Base-by-base conservation (phyloP, 345 rosid species). In the Angophora floribunda region DNA sequence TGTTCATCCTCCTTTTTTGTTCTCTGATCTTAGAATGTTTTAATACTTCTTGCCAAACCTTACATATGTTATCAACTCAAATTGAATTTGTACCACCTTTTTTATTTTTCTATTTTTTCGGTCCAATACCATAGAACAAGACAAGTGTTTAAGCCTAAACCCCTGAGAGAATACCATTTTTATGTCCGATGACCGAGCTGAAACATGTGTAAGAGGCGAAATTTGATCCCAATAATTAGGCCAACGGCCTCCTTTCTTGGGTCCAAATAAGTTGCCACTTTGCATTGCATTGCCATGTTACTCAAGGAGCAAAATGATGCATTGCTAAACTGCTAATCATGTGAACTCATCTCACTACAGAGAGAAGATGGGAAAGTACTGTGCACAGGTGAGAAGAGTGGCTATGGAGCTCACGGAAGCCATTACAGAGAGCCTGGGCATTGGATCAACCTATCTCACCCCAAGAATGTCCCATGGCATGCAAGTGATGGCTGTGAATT, bases 401-500 rank as follows among this genome's bases (percentile, higher is more conserved):
- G 91, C 94, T 26, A 15, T 93, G 44, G 93, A 93, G 85, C 59
- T 94, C 85, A 91, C 89, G 93, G 91, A 89, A 78, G 94, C 94
- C 13, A 91, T 93, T 13, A 93, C 92, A 1, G 93, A 95, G 90
- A 90, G 93, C 88, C 90, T 95, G 30, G 95, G 93, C 30, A n/a
- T 96, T 85, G 91, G 94, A 41, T 89, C 90, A 86, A 88, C 88
- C 15, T 90, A 91, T 90, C 4, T 93, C 87, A 80, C 79, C 86
- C 79, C 90, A 49, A 89, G 89, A 87, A 87, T 93, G 86, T 92
- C 91, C 36, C 90, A 91, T 11, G 96, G 95, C 21, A 90, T 89
- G 91, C 96, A 96, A 90, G 95, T 93, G 36, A 90, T 91, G 90
- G 93, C 93, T 4, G 45, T 92, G 30, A 94, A 96, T 86, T 92